Percentiles rank a stretch among this genome's conserved stretches.
phyloP scores from a whole-genome alignment of 2,329 filamentous ascomycete genomes.

The Sclerotinia nivalis region DNA sequence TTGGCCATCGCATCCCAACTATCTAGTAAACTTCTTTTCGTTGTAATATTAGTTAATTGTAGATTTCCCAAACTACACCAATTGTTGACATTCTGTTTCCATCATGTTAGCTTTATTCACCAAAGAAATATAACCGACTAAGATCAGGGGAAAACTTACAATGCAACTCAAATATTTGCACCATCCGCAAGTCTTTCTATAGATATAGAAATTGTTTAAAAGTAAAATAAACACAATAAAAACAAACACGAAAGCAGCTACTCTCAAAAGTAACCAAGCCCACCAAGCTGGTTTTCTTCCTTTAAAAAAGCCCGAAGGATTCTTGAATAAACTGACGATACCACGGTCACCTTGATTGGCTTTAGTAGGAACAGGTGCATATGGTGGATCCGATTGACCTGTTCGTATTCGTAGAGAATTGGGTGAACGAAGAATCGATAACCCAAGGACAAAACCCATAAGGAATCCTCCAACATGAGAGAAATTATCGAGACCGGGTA shows the following conservation, averaged over 20 bases:
- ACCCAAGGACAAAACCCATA: slow-evolving; percentile 83
- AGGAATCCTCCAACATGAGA: slow-evolving; percentile 94
- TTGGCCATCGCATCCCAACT: slow-evolving; percentile 33
- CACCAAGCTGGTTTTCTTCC: slow-evolving; percentile 93
- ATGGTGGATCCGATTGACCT: slow-evolving; percentile 67
- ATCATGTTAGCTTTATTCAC: slow-evolving; percentile 44
- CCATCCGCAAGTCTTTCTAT: slow-evolving; percentile 77
- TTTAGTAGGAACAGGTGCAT: slow-evolving; percentile 62
- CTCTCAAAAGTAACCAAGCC: slow-evolving; percentile 92
- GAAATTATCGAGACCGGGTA: slow-evolving; percentile 95
- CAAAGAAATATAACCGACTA: not conserved
- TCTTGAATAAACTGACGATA: slow-evolving; percentile 54
- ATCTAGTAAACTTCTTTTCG: slow-evolving; percentile 35
- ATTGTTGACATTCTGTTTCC: slow-evolving; percentile 69
- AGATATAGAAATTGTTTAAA: slow-evolving; percentile 86
- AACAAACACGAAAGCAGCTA: slow-evolving; percentile 74
- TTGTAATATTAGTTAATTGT: slow-evolving; percentile 28
- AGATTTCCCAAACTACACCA: slow-evolving; percentile 58
- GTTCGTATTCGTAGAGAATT: slow-evolving; percentile 74
- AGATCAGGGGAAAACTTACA: slow-evolving; percentile 56
- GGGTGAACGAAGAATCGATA: slow-evolving; percentile 87
- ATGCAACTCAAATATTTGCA: slow-evolving; percentile 95
- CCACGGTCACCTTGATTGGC: slow-evolving; percentile 35
- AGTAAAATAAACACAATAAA: slow-evolving; percentile 84
- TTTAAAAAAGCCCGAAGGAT: slow-evolving; percentile 80